Conservation (phyloP, 2,329 filamentous ascomycete species). For the Fusarium sp. region DNA sequence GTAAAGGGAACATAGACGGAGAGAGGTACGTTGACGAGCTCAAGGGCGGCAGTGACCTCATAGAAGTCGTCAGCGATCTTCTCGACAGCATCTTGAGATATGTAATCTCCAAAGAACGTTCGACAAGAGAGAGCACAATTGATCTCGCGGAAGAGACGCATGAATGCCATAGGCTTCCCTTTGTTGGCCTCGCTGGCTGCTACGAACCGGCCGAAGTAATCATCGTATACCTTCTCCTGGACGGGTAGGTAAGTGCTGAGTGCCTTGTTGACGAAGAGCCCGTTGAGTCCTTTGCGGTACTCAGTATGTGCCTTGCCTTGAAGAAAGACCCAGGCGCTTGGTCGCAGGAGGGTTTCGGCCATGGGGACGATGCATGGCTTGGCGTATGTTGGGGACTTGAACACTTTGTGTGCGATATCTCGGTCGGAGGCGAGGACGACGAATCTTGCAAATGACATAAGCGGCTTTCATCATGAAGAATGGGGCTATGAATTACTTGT, state of each 20-base stretch:
- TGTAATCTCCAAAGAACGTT: slow-evolving; percentile 84
- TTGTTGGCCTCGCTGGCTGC: slow-evolving; percentile 62
- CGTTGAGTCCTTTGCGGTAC: slow-evolving; percentile 78
- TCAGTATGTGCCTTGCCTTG: slow-evolving; percentile 81
- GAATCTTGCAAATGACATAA: slow-evolving; percentile 61
- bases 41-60: slow-evolving; percentile 78
- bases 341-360: slow-evolving; percentile 73
- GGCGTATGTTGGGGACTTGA: slow-evolving; percentile 79
- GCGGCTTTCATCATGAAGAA: accelerated
- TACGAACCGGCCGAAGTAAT: slow-evolving; percentile 76
- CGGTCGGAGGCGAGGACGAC: slow-evolving; percentile 81
- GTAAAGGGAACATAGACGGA: slow-evolving; percentile 78
- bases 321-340: slow-evolving; percentile 81
- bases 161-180: slow-evolving; percentile 71
- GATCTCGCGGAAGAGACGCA: slow-evolving; percentile 78
- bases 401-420: slow-evolving; percentile 82
- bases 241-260: slow-evolving; percentile 76
- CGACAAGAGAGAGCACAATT: slow-evolving; percentile 82
- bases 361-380: slow-evolving; percentile 83
- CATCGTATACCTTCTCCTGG: slow-evolving; percentile 76
- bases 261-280: slow-evolving; percentile 78
- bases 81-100: slow-evolving; percentile 75
- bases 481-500: slow-evolving; percentile 66
- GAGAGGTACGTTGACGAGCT: slow-evolving; percentile 79
- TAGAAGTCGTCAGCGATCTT: slow-evolving; percentile 84